Conservation (phyloP, 2,329 filamentous ascomycete genomes). For the Trichocomaceae sp. region DNA sequence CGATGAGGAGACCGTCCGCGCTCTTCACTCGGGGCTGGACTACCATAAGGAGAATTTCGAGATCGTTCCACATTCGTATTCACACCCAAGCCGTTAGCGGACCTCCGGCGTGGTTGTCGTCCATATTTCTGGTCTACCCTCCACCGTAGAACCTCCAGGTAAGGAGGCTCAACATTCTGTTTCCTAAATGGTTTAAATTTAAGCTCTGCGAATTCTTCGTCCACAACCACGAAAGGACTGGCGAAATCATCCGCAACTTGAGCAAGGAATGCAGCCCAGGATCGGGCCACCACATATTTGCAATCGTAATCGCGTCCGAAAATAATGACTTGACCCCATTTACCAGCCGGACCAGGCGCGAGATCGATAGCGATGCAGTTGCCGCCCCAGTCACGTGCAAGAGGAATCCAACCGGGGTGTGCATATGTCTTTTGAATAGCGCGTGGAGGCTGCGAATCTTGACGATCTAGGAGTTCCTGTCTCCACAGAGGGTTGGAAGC, state of each 20-base stretch:
- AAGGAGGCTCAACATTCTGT: slow-evolving; percentile 80
- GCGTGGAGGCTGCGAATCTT: slow-evolving; percentile 80
- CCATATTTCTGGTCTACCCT: slow-evolving; percentile 93
- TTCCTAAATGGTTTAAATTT: slow-evolving; percentile 89
- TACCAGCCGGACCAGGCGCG: slow-evolving; percentile 78
- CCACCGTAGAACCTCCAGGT: slow-evolving; percentile 93
- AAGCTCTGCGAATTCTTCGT: slow-evolving; percentile 85
- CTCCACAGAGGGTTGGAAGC: slow-evolving; percentile 65
- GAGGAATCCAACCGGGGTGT: slow-evolving; percentile 89
- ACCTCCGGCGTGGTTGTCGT: slow-evolving; percentile 48
- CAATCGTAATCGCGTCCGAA: slow-evolving; percentile 97
- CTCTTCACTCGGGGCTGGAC: slow-evolving; percentile 41
- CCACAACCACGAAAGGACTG: slow-evolving; percentile 84
- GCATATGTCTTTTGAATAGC: slow-evolving; percentile 88
- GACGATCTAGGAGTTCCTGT: slow-evolving; percentile 72
- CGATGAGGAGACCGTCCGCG: slow-evolving; percentile 45
- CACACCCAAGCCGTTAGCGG: slow-evolving; percentile 45
- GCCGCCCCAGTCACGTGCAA: slow-evolving; percentile 96
- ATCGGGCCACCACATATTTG: slow-evolving; percentile 92
- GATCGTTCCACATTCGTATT: slow-evolving; percentile 45
- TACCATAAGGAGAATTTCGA: slow-evolving; percentile 50
- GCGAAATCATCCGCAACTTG: slow-evolving; percentile 82
- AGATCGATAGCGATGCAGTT: slow-evolving; percentile 95
- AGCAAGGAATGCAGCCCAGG: slow-evolving; percentile 82
- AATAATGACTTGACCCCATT: slow-evolving; percentile 94